Evolutionary conservation across 495 filamentous ascomycete species (phyloP).

Genomic region (Penicillium flavigenum): DNA sequence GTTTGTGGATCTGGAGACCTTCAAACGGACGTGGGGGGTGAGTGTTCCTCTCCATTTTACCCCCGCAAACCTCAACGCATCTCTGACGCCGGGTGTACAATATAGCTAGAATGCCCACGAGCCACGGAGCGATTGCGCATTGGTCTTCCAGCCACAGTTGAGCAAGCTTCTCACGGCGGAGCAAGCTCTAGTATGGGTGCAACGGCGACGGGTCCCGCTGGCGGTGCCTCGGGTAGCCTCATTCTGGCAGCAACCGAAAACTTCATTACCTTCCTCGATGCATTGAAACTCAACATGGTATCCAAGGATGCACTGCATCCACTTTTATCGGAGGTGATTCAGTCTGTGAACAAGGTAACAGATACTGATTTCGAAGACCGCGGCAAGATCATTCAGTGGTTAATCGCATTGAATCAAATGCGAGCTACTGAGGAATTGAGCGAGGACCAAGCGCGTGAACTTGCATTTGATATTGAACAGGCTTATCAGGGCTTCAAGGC

Average conservation of each 20-base stretch:
- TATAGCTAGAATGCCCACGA: conserved; percentile 86
- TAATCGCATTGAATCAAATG: conserved; percentile 97
- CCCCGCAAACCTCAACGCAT: neutral
- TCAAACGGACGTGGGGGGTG: conserved; percentile 91
- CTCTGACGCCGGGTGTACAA: conserved; percentile 13
- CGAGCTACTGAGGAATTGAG: conserved; percentile 86
- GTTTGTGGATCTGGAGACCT: conserved; percentile 88
- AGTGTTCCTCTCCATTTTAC: conserved; percentile 27
- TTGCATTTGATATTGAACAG: conserved; percentile 83
- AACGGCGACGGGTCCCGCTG: conserved; percentile 37
- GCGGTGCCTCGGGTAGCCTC: conserved; percentile 65
- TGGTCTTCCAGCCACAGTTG: conserved; percentile 71
- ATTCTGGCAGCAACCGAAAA: conserved; percentile 90
- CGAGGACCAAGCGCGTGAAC: conserved; percentile 82
- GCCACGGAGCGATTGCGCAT: conserved; percentile 91
- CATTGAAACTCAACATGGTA: conserved; percentile 79
- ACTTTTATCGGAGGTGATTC: conserved; percentile 88
- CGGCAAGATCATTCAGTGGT: conserved; percentile 96
- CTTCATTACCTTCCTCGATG: conserved; percentile 98
- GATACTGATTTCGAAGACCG: conserved; percentile 89
- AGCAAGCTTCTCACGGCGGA: conserved; percentile 50
- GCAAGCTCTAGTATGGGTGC: conserved; percentile 40
- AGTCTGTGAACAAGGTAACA: conserved; percentile 93
- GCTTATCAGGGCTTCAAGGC: conserved; percentile 91
- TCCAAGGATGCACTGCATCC: conserved; percentile 97